Conservation (phyloP, 768 basidiomycete species). For the Podaxis rugospora region DNA sequence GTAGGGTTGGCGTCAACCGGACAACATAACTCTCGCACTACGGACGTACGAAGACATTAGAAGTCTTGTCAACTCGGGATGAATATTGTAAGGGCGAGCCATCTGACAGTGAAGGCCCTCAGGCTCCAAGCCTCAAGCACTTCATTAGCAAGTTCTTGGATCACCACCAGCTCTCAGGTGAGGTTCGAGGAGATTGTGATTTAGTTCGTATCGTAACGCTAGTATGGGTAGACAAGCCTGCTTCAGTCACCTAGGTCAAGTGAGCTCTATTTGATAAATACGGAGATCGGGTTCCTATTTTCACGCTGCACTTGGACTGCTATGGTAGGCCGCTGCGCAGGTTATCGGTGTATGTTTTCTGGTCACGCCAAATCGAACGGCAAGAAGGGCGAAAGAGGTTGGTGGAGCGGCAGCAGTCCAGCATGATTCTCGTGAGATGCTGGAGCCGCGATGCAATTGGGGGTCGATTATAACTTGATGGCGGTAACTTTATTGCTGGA, state of each 20-base stretch:
- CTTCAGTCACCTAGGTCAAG: neutral
- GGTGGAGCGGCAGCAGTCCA: neutral
- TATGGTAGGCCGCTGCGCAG: neutral
- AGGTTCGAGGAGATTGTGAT: too few species aligned
- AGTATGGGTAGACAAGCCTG: neutral
- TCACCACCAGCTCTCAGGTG: neutral
- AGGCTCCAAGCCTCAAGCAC: neutral
- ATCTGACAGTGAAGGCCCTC: neutral
- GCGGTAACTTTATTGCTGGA: neutral
- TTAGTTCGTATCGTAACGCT: neutral
- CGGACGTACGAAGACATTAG: neutral
- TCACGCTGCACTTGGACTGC: neutral
- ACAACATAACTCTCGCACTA: neutral
- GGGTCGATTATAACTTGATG: too few species aligned
- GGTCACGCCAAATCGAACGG: neutral
- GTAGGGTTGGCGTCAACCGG: neutral
- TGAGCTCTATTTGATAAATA: neutral
- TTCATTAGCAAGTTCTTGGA: neutral
- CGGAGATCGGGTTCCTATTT: neutral
- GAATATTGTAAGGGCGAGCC: neutral
- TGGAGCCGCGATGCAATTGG: neutral
- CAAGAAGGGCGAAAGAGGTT: neutral
- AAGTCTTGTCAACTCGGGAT: neutral
- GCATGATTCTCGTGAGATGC: neutral
- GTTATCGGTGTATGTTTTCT: neutral